phyloP scores from a whole-genome alignment of 73 alveolate species.

The Paramecium biaurelia region DNA sequence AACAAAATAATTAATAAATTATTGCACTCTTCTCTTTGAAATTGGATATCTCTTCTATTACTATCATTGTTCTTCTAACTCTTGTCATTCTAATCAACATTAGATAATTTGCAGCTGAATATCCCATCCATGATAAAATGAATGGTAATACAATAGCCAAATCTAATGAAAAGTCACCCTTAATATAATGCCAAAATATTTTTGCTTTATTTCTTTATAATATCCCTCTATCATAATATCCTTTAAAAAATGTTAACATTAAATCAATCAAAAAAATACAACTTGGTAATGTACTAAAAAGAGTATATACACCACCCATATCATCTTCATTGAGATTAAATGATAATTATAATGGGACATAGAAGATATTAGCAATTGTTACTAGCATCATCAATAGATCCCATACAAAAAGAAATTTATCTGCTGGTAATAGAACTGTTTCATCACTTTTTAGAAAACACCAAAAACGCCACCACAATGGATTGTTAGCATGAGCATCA shows the following conservation, averaged over 20 bases:
- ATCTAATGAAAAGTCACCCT: neutral
- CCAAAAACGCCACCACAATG: conserved; percentile 28
- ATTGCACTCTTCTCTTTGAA: conserved; percentile 29
- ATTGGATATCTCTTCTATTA: conserved; percentile 8
- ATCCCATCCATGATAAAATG: conserved; percentile 15
- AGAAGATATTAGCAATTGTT: neutral
- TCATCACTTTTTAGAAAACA: neutral
- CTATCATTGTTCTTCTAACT: conserved; percentile 37
- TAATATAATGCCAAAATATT: conserved; percentile 29
- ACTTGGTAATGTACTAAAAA: conserved; percentile 14
- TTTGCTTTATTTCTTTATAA: neutral
- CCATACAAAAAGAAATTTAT: conserved; percentile 26
- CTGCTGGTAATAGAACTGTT: conserved; percentile 36
- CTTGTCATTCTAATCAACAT: conserved; percentile 42
- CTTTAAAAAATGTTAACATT: conserved; percentile 2
- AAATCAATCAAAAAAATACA: conserved; percentile 37
- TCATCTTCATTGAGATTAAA: neutral
- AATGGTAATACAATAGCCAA: neutral
- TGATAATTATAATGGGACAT: conserved; percentile 17
- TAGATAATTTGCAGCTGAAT: neutral
- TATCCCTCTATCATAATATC: conserved; percentile 18
- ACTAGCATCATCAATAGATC: conserved; percentile 22
- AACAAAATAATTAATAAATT: neutral
- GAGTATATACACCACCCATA: neutral
- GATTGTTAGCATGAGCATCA: neutral